A percentile compares a stretch with the other conserved stretches of the same genome.
Conservation (phyloP, 345 rosid genomes). For the Gossypium herbaceum region DNA sequence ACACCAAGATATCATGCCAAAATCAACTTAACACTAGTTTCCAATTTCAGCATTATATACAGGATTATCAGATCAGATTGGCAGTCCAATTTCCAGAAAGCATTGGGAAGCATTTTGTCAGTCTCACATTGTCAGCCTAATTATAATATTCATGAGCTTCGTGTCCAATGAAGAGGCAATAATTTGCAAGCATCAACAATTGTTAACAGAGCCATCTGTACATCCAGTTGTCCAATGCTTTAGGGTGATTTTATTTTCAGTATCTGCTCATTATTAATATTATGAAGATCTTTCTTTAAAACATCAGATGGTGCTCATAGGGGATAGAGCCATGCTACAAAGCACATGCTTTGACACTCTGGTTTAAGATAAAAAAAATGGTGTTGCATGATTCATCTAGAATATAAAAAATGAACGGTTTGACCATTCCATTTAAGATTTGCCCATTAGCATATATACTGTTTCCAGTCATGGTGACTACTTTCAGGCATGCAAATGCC, state of each 20-base stretch:
- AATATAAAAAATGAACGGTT: too few relatives aligned
- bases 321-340: background rate
- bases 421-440: background rate
- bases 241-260: background rate
- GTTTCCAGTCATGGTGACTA: background rate
- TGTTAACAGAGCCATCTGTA: background rate
- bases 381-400: too few relatives aligned
- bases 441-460: background rate
- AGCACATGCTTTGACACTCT: background rate
- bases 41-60: background rate
- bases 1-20: background rate
- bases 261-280: too few relatives aligned
- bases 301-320: too few relatives aligned
- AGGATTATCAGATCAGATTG: background rate
- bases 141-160: background rate
- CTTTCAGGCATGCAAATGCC: background rate
- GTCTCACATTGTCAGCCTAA: background rate
- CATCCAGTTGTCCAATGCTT: background rate
- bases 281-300: too few relatives aligned
- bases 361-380: background rate
- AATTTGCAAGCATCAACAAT: background rate
- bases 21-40: background rate
- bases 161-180: background rate
- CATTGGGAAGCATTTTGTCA: background rate
- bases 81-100: background rate